These are phyloP conservation scores for Lavandula angustifolia DNA, from an alignment of 257 asterid genomes.

Conservation along the genomic window DNA sequence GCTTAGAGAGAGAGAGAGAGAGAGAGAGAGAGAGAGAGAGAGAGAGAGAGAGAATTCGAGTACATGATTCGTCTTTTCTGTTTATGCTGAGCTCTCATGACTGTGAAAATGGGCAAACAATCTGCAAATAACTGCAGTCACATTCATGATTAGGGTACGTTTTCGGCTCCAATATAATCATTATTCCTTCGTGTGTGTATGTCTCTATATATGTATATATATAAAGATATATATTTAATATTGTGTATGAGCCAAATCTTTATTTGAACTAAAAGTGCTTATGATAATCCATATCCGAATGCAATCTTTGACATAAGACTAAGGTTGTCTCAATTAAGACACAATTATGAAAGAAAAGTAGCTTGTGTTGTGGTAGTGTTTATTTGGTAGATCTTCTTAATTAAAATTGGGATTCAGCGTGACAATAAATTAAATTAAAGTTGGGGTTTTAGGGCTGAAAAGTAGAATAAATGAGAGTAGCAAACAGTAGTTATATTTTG, in stretches of 20 bases:
- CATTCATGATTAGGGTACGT: conserved; percentile 41
- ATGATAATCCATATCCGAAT: not conserved
- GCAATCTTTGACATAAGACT: conserved; percentile 29
- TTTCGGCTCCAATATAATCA: conserved; percentile 37
- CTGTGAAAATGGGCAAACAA: conserved; percentile 21
- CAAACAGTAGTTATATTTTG: conserved; percentile 42
- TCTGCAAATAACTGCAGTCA: conserved; percentile 38
- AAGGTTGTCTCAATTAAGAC: conserved; percentile 7
- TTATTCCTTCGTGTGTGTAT: no score
- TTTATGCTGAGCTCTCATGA: not conserved
- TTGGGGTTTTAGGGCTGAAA: no score
- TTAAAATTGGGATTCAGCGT: conserved; percentile 27
- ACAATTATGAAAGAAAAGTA: conserved; percentile 19
- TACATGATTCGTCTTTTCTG: not conserved
- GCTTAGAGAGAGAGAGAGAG: no score
- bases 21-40: no score
- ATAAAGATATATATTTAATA: no score
- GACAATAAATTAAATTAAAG: conserved; percentile 30
- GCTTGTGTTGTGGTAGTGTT: not conserved
- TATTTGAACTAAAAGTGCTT: conserved; percentile 15
- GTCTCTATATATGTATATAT: not conserved
- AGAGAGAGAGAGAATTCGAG: not conserved
- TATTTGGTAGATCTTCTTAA: not conserved
- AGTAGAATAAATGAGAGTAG: conserved; percentile 26
- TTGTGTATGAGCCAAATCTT: conserved; percentile 26